Conservation (phyloP, 179 eudicot genomes). For the Beta lomatogona region DNA sequence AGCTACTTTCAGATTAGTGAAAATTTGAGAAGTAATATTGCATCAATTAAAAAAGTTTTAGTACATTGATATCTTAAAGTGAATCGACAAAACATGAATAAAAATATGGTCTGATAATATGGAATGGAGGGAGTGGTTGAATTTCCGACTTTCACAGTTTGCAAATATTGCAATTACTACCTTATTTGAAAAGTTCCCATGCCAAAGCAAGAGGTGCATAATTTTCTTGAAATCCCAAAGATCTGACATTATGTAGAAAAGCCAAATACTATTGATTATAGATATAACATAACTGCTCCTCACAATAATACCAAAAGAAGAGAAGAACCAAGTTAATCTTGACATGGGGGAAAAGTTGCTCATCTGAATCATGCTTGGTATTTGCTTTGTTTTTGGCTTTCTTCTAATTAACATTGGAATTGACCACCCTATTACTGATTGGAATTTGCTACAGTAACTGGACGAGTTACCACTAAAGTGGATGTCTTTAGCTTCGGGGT, state of each 20-base stretch:
- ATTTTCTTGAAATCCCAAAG: not conserved
- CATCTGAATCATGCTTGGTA: not conserved
- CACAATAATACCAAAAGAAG: not conserved
- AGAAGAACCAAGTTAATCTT: not conserved
- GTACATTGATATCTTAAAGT: too few relatives aligned
- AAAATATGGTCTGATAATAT: too few relatives aligned
- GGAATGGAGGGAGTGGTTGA: too few relatives aligned
- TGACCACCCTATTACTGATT: not conserved
- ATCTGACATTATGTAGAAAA: not conserved
- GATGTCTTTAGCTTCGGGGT: slow-evolving; percentile 84
- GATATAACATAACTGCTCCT: not conserved
- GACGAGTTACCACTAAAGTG: slow-evolving; percentile 79
- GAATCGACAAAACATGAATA: too few relatives aligned
- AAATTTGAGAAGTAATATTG: too few relatives aligned
- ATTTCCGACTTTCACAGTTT: too few relatives aligned
- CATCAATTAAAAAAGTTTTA: too few relatives aligned
- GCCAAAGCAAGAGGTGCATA: not conserved
- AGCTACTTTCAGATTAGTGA: too few relatives aligned
- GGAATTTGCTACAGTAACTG: slow-evolving; percentile 52
- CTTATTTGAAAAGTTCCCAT: not conserved
- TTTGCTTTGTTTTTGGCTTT: not conserved
- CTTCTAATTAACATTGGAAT: not conserved
- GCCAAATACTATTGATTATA: not conserved
- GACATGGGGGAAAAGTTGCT: not conserved
- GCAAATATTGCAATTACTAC: not conserved